phyloP scores from a whole-genome alignment of 2,329 filamentous ascomycete species.

The Colletotrichum tofieldiae region DNA sequence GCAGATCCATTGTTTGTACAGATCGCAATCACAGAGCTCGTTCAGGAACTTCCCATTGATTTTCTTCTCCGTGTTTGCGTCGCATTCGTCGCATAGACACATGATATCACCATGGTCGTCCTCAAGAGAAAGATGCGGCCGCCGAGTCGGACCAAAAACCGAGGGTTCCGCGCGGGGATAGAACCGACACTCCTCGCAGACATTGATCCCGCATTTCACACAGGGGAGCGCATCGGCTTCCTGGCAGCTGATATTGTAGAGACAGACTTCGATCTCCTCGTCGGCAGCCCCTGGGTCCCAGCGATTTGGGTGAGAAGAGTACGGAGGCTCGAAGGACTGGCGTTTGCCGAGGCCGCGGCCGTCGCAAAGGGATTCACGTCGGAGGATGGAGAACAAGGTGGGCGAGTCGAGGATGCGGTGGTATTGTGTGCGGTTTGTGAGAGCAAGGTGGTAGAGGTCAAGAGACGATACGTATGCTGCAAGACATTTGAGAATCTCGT shows the following conservation, averaged over 20 bases:
- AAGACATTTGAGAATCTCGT: slow-evolving; percentile 31
- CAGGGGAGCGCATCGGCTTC: slow-evolving; percentile 35
- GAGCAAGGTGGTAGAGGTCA: slow-evolving; percentile 31
- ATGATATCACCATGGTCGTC: slow-evolving; percentile 16
- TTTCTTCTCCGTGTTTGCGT: slow-evolving; percentile 15
- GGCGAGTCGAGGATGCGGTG: slow-evolving; percentile 12
- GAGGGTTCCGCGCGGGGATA: slow-evolving; percentile 23
- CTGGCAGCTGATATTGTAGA: slow-evolving; percentile 38
- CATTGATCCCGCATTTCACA: slow-evolving; percentile 36
- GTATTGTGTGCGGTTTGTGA: slow-evolving; percentile 17
- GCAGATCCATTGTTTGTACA: slow-evolving; percentile 39
- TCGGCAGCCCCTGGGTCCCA: slow-evolving; percentile 2
- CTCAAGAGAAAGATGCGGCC: slow-evolving; percentile 27
- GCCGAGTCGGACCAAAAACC: neutral
- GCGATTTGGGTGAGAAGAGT: neutral
- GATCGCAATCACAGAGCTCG: slow-evolving; percentile 40
- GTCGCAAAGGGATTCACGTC: slow-evolving; percentile 32
- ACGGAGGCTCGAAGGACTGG: slow-evolving; percentile 1
- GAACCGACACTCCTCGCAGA: slow-evolving; percentile 43
- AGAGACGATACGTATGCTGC: slow-evolving; percentile 23
- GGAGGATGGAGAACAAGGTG: slow-evolving; percentile 24
- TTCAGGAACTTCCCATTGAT: slow-evolving; percentile 19
- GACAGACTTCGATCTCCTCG: slow-evolving; percentile 37
- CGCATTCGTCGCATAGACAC: slow-evolving; percentile 34
- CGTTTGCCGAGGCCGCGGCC: slow-evolving; percentile 32